These are phyloP conservation scores for Phlebiopsis gigantea DNA, from an alignment of 768 basidiomycete species.

Conservation along the genomic window DNA sequence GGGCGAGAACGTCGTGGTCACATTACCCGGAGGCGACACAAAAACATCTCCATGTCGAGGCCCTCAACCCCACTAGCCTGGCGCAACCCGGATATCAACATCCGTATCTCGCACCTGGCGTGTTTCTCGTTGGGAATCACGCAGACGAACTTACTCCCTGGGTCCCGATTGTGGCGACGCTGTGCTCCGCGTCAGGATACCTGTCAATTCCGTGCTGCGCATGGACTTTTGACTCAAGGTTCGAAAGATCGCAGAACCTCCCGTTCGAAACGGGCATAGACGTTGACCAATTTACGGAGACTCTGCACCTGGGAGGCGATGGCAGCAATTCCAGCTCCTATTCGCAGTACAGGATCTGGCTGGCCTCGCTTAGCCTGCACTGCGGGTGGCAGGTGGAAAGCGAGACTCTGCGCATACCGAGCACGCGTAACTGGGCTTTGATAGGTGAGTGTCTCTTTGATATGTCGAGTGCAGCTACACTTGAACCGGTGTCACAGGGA, in stretches of 20 bases:
- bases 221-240: conserved; percentile 72
- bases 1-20: conserved; percentile 79
- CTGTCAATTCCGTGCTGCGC: conserved; percentile 88
- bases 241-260: conserved; percentile 41
- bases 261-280: conserved; percentile 19
- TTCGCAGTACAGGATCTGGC: conserved; percentile 81
- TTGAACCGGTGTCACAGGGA: neutral
- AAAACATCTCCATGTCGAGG: conserved; percentile 53
- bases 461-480: neutral
- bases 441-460: conserved; percentile 54
- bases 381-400: conserved; percentile 88
- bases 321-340: conserved; percentile 65
- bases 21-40: conserved; percentile 66
- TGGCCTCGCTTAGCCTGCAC: conserved; percentile 63
- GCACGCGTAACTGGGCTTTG: conserved; percentile 90
- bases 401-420: conserved; percentile 85
- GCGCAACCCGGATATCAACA: neutral
- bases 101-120: conserved; percentile 35
- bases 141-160: conserved; percentile 96
- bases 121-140: conserved; percentile 91
- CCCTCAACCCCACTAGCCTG: conserved; percentile 57
- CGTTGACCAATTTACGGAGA: conserved; percentile 27
- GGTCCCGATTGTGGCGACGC: conserved; percentile 76
- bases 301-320: conserved; percentile 56
- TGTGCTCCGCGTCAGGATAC: conserved; percentile 58